A percentile compares a stretch with the other conserved stretches of the same genome.
Evolutionary conservation across 176 grass and related monocot genomes (phyloP).

Genomic region (Rhipidocladum racemiflorum): DNA sequence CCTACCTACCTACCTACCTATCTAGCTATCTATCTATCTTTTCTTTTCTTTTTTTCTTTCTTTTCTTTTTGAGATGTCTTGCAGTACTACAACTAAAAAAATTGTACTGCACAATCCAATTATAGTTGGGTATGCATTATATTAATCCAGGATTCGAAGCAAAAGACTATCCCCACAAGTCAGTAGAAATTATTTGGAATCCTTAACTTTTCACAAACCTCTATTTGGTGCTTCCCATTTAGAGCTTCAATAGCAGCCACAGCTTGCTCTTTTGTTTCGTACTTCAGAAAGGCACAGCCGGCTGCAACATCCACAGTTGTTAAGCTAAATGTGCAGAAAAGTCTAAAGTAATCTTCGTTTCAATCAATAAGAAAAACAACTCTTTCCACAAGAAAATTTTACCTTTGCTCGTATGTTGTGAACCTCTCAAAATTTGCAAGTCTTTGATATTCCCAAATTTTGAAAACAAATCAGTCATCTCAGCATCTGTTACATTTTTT

Average conservation of each 20-base stretch:
- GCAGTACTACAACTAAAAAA: not conserved
- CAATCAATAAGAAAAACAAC: not conserved
- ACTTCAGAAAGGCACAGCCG: conserved; percentile 96
- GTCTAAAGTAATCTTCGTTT: not conserved
- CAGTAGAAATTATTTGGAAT: not conserved
- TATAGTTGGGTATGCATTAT: not conserved
- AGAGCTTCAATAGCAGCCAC: conserved; percentile 83
- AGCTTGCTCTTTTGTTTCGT: conserved; percentile 94
- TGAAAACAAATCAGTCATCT: conserved; percentile 74
- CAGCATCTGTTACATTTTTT: conserved; percentile 81
- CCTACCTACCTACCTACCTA: too few species aligned
- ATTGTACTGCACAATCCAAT: not conserved
- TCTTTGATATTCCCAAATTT: conserved; percentile 89
- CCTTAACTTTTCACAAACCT: conserved; percentile 37
- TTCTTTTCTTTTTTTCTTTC: not conserved
- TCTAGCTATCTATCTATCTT: not conserved
- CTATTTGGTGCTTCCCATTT: conserved; percentile 61
- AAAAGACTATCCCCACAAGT: not conserved
- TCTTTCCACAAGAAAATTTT: conserved; percentile 17
- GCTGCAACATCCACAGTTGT: conserved; percentile 51
- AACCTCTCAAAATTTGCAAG: conserved; percentile 92
- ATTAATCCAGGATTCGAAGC: not conserved
- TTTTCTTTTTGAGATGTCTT: not conserved
- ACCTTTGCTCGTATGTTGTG: conserved; percentile 98
- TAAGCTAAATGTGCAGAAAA: conserved; percentile 15